Evolutionary conservation across 2,329 filamentous ascomycete species (phyloP).

Genomic region (Stachybotrys chlorohalonatus): DNA sequence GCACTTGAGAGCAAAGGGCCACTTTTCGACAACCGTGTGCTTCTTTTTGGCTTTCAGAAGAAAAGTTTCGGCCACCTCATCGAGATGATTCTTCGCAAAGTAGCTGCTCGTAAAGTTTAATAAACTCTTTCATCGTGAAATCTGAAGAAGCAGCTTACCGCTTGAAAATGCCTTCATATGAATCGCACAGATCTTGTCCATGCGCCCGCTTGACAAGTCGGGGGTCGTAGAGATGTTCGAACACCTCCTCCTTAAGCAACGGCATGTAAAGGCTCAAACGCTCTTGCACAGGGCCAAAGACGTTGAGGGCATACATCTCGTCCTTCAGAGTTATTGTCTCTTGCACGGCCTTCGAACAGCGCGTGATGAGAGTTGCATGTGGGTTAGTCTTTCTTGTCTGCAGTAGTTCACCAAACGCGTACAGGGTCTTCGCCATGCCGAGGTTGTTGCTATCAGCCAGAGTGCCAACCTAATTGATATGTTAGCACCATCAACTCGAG

Average conservation of each 20-base stretch:
- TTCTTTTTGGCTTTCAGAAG: neutral
- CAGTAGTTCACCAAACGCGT: neutral
- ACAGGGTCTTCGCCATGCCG: neutral
- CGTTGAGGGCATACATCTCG: neutral
- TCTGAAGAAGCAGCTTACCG: too few species aligned
- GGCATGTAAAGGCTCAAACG: neutral
- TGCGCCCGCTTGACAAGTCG: too few species aligned
- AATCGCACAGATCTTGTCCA: too few species aligned
- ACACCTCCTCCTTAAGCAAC: too few species aligned
- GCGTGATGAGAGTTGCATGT: neutral
- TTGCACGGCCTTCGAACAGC: neutral
- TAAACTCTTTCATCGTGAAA: too few species aligned
- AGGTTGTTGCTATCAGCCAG: neutral
- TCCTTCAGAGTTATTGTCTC: neutral
- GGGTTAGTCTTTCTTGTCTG: neutral
- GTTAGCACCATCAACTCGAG: neutral
- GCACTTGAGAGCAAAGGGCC: neutral
- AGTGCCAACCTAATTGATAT: neutral
- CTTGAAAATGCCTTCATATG: too few species aligned
- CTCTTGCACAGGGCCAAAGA: neutral
- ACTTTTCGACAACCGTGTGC: neutral
- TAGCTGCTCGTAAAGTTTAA: neutral
- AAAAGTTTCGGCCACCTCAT: neutral
- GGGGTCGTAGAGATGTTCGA: too few species aligned
- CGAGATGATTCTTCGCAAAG: neutral